These are phyloP conservation scores for Trichoderma simmonsii DNA, from an alignment of 2,329 filamentous ascomycete genomes.

Conservation along the genomic window DNA sequence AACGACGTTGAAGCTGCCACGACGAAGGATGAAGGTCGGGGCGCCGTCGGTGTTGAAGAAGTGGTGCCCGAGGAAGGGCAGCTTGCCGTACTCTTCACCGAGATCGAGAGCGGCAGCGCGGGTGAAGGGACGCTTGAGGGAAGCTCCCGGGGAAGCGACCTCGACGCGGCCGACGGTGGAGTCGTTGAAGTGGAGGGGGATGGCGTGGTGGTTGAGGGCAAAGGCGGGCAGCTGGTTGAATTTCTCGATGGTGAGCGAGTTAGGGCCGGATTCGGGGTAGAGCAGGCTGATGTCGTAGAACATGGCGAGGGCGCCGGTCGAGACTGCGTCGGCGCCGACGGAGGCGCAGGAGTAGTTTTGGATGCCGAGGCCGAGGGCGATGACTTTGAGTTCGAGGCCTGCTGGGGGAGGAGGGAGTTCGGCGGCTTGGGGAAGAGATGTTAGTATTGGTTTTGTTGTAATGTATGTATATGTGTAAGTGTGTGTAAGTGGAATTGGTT, in stretches of 20 bases:
- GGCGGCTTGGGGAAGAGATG: constrained; percentile 29
- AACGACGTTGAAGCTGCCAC: constrained; percentile 38
- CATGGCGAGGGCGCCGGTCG: constrained; percentile 56
- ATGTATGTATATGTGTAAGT: neutral
- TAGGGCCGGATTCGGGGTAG: constrained; percentile 44
- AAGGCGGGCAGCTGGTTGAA: constrained; percentile 42
- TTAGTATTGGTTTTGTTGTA: constrained; percentile 20
- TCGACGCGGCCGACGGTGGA: constrained; percentile 27
- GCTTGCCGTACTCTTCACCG: constrained; percentile 29
- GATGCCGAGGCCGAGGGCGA: constrained; percentile 61
- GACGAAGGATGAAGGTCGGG: constrained; percentile 59
- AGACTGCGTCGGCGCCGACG: constrained; percentile 33
- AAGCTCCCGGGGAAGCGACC: constrained; percentile 39
- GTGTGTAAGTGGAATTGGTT: neutral
- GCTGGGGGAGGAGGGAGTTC: constrained; percentile 45
- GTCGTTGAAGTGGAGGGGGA: constrained; percentile 49
- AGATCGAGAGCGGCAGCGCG: constrained; percentile 39
- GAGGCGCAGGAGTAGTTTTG: constrained; percentile 66
- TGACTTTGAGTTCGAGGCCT: constrained; percentile 46
- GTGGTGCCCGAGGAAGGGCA: constrained; percentile 60
- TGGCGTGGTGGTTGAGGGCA: constrained; percentile 39
- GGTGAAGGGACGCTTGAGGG: constrained; percentile 45
- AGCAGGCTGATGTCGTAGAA: constrained; percentile 56
- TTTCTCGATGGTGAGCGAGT: constrained; percentile 36
- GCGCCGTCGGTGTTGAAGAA: constrained; percentile 56